A percentile compares a stretch with the other conserved stretches of the same genome.
These are phyloP conservation scores for Apiospora marii DNA, from an alignment of 2,329 filamentous ascomycete species.

Conservation along the genomic window DNA sequence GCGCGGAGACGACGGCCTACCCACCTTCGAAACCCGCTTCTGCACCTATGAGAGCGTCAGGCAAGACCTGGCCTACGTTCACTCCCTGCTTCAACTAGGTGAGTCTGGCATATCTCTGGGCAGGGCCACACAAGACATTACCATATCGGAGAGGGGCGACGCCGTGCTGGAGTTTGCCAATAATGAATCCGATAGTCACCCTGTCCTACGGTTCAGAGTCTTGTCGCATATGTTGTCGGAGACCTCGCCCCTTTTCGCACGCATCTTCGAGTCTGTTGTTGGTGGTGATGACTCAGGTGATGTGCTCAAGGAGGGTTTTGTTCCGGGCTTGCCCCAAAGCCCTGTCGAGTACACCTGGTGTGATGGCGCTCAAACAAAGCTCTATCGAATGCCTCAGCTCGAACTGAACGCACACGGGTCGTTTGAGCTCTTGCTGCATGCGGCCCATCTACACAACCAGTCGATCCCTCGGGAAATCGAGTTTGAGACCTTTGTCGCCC, in stretches of 20 bases:
- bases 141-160: conserved; percentile 55
- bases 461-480: conserved; percentile 54
- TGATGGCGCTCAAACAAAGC: conserved; percentile 52
- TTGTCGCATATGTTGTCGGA: conserved; percentile 59
- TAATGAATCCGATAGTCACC: conserved; percentile 43
- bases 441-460: conserved; percentile 58
- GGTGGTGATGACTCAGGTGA: conserved; percentile 31
- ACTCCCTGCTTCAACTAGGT: conserved; percentile 49
- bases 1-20: conserved; percentile 55
- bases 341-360: conserved; percentile 48
- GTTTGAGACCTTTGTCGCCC: conserved; percentile 59
- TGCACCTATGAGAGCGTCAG: conserved; percentile 55
- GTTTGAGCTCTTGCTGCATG: conserved; percentile 57
- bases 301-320: background rate
- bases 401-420: conserved; percentile 52
- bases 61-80: conserved; percentile 49
- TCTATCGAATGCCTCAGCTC: conserved; percentile 62
- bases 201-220: conserved; percentile 58
- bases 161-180: conserved; percentile 62
- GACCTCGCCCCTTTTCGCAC: conserved; percentile 59
- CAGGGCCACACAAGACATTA: conserved; percentile 50
- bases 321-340: conserved; percentile 38
- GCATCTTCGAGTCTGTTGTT: conserved; percentile 50
- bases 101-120: conserved; percentile 51
- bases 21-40: conserved; percentile 55